Evolutionary conservation across 768 basidiomycete genomes (phyloP), one percentile per base, ranked within the genome.

Genomic region (Sarcodon sp.): DNA sequence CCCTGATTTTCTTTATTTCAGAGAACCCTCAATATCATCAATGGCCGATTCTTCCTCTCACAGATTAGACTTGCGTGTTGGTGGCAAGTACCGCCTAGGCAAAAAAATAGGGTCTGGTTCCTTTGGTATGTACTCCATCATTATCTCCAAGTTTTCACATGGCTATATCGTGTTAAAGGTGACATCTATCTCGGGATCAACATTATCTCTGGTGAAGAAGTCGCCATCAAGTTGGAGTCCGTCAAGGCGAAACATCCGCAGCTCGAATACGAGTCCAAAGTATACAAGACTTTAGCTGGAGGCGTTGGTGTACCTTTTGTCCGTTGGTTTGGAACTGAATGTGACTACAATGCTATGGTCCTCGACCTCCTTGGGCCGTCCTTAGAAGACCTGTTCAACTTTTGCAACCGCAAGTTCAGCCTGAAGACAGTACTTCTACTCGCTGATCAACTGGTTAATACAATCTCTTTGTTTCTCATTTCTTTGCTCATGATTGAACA

Each of bases 211-310:
- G 94, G 94, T 21, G 96, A 99, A 65, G 96, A 98, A 64, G 94
- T 98, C 52, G 96, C 92, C 63, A 99, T 99, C 77, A 99, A 99
- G 70, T 88, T 99, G 58, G 96, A 99, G 69, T 97, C 94, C 1
- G 91, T 98, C 66, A 99, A 99, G 68, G 96, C 96, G 56, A 99
- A 99, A 67, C 96, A 99, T 57, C 96, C 96, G n/a, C 96, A 99
- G 69, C 85, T 99, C 59, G 96, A 99, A 66, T 99, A 99, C 62
- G 94, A 99, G 69, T 85, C 83, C 55, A 87, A 87, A 66, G 87
- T 88, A 44, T 86, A 84, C 70, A 98, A 97, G 80, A 91, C 90
- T n/a, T 80, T 99, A 45, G 94, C 96, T 15, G 96, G 96, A 49
- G 96, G 96, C 55, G 96, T 99, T 49, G 96, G 96, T 46, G 92